phyloP scores from a whole-genome alignment of 2,329 filamentous ascomycete species.

The Colletotrichum liaoningense region DNA sequence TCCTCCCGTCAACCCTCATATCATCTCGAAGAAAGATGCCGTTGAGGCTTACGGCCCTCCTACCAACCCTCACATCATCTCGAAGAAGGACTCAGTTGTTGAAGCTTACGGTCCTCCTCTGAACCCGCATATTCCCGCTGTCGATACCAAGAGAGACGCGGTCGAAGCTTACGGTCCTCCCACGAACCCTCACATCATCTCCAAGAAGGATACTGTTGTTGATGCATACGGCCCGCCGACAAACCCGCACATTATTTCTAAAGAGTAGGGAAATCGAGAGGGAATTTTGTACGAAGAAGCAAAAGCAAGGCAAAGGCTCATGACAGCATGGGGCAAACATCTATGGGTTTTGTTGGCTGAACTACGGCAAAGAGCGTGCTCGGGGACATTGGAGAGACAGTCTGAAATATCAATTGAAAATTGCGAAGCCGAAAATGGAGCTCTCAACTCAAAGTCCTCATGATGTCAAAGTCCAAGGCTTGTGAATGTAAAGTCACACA shows the following conservation, averaged over 20 bases:
- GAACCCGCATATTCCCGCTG: conserved; percentile 16
- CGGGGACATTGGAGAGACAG: neutral
- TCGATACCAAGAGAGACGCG: conserved; percentile 4
- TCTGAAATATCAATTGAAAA: too few relatives aligned
- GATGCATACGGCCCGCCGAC: conserved; percentile 19
- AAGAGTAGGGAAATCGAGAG: neutral
- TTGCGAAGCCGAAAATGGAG: too few relatives aligned
- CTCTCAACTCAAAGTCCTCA: too few relatives aligned
- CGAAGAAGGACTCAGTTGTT: conserved; percentile 8
- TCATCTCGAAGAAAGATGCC: conserved; percentile 1
- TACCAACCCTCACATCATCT: conserved; percentile 15
- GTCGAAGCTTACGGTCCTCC: conserved; percentile 27
- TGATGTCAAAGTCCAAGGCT: too few relatives aligned
- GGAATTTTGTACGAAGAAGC: neutral
- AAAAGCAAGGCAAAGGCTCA: neutral
- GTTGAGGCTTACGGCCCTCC: conserved; percentile 21
- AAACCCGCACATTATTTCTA: conserved; percentile 22
- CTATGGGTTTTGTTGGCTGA: neutral
- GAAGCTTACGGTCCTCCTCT: conserved; percentile 23
- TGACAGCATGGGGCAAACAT: neutral
- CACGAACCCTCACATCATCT: conserved; percentile 21
- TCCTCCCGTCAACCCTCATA: conserved; percentile 17
- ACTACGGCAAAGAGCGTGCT: too few relatives aligned
- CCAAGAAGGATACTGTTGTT: neutral
- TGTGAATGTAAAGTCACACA: too few relatives aligned